A percentile compares a stretch with the other conserved stretches of the same genome.
phyloP scores from a whole-genome alignment of 345 rosid species.

The Bruguiera sexangula region DNA sequence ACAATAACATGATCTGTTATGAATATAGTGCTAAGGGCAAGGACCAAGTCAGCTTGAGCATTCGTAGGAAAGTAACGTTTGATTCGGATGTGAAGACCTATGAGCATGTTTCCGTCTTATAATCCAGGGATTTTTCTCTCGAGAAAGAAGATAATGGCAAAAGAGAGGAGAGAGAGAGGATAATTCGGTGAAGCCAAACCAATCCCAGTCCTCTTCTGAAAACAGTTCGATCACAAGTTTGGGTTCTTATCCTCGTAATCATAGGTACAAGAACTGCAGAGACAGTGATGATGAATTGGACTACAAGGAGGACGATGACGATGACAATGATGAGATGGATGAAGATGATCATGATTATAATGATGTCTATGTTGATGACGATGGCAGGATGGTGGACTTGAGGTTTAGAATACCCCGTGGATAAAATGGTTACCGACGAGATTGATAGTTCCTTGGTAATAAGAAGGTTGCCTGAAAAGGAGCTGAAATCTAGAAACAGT shows the following conservation, averaged over 20 bases:
- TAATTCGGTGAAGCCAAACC: slow-evolving; percentile 24
- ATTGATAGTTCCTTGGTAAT: not conserved
- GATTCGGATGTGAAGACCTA: slow-evolving; percentile 58
- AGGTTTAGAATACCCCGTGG: not conserved
- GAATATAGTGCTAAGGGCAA: slow-evolving; percentile 41
- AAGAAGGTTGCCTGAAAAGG: slow-evolving; percentile 16
- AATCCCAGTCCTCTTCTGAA: slow-evolving; percentile 46
- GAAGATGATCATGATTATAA: slow-evolving; percentile 11
- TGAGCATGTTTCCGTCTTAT: slow-evolving; percentile 50
- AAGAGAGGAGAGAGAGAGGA: slow-evolving; percentile 17
- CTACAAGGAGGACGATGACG: slow-evolving; percentile 17
- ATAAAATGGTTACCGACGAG: slow-evolving; percentile 3
- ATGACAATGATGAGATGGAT: slow-evolving; percentile 9
- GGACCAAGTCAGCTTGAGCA: slow-evolving; percentile 37
- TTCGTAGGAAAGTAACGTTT: slow-evolving; percentile 73
- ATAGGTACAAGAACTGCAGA: slow-evolving; percentile 36
- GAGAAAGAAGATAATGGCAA: slow-evolving; percentile 31
- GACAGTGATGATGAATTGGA: slow-evolving; percentile 38
- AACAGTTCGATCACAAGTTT: slow-evolving; percentile 42
- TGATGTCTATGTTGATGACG: not conserved
- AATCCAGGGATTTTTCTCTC: slow-evolving; percentile 29
- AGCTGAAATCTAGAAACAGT: slow-evolving; percentile 30
- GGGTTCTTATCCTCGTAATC: slow-evolving; percentile 53
- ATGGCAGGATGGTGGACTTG: slow-evolving; percentile 10
- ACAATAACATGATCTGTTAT: not conserved